Percentiles rank a stretch among this genome's conserved stretches.
Conservation (phyloP, 1,139 yeast genomes). For the Pichia sp. region DNA sequence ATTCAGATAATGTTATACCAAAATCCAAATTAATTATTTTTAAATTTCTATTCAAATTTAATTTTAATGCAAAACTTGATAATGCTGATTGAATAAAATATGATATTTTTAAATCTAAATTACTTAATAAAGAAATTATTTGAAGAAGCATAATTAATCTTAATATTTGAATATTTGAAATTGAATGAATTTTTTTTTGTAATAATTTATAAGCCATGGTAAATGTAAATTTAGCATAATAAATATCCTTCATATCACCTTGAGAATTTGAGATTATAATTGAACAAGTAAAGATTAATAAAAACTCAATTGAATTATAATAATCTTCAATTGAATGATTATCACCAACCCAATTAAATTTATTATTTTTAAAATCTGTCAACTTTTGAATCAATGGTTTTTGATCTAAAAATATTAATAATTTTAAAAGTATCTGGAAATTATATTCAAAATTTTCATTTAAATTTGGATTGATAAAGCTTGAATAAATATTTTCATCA, state of each 20-base stretch:
- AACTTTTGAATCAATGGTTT: conserved; percentile 1
- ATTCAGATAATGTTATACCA: conserved; percentile 29
- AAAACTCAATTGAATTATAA: conserved; percentile 10
- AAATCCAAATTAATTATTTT: conserved; percentile 26
- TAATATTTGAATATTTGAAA: conserved; percentile 23
- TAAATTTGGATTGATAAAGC: neutral
- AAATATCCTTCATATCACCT: no score
- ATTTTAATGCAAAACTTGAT: conserved; percentile 8
- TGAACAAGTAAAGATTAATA: conserved; percentile 7
- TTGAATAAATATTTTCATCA: conserved; percentile 4
- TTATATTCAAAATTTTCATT: neutral
- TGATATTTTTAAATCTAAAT: conserved; percentile 39
- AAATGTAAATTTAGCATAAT: conserved; percentile 5
- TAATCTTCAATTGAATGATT: conserved; percentile 9
- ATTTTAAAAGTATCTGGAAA: conserved; percentile 1
- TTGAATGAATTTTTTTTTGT: neutral
- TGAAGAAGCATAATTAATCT: conserved; percentile 34
- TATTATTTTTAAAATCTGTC: neutral
- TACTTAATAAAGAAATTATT: conserved; percentile 18
- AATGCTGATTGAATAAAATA: conserved; percentile 47
- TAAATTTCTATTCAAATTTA: conserved; percentile 30
- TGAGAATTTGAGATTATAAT: conserved; percentile 2
- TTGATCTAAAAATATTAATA: conserved; percentile 11
- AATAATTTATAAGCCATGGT: conserved; percentile 9
- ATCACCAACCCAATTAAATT: neutral